Evolutionary conservation across 805 yeast species (phyloP).

Genomic region (Hanseniaspora lindneri): DNA sequence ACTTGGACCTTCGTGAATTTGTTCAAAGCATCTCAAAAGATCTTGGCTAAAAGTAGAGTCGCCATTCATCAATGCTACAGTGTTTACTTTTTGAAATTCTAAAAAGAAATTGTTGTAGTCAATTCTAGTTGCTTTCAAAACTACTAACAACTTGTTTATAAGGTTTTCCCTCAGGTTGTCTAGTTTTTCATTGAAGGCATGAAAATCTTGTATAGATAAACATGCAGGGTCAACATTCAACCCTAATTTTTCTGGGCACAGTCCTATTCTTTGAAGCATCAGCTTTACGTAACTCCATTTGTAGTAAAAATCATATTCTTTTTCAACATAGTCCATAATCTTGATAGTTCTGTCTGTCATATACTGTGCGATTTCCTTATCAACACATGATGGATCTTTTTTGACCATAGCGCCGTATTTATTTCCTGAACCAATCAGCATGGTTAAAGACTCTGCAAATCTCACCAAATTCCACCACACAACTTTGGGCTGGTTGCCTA

Average conservation of each 20-base stretch:
- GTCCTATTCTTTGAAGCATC: slow-evolving; percentile 41
- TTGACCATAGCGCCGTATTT: slow-evolving; percentile 35
- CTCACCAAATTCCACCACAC: slow-evolving; percentile 89
- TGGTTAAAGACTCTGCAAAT: slow-evolving; percentile 73
- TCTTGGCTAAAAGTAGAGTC: slow-evolving; percentile 18
- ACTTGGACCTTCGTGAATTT: slow-evolving; percentile 22
- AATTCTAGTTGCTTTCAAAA: slow-evolving; percentile 48
- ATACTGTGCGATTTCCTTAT: slow-evolving; percentile 39
- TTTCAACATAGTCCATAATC: slow-evolving; percentile 51
- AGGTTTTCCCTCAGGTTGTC: slow-evolving; percentile 27
- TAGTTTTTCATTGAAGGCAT: slow-evolving; percentile 14
- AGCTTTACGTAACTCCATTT: slow-evolving; percentile 44
- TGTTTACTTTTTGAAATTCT: slow-evolving; percentile 39
- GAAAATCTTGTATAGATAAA: background rate
- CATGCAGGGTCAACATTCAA: slow-evolving; percentile 31
- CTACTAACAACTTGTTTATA: slow-evolving; percentile 48
- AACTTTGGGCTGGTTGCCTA: slow-evolving; percentile 70
- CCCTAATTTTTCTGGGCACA: slow-evolving; percentile 33
- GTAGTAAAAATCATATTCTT: slow-evolving; percentile 52
- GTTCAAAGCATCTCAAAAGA: slow-evolving; percentile 25
- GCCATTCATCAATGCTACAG: slow-evolving; percentile 29
- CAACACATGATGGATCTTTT: slow-evolving; percentile 30
- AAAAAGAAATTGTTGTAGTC: slow-evolving; percentile 77
- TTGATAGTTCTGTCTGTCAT: slow-evolving; percentile 51
- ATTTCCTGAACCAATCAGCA: slow-evolving; percentile 63